Conservation (phyloP, 1,284 basidiomycete genomes). For the Sanghuangporus weigelae region DNA sequence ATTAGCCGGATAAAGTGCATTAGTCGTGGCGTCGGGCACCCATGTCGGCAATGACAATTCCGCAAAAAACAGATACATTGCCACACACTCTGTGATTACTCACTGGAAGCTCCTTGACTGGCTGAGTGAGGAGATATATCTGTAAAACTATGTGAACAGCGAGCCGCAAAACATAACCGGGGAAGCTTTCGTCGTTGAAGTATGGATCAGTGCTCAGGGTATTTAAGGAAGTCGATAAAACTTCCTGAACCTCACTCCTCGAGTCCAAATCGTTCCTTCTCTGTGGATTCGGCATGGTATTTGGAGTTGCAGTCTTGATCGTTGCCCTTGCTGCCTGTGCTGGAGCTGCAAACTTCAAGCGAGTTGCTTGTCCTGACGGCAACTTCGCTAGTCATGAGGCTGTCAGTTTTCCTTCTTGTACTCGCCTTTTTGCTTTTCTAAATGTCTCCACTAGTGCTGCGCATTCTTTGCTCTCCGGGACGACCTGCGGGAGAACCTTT, state of each 20-base stretch:
- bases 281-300: conserved; percentile 7
- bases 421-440: background rate
- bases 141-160: background rate
- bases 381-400: conserved; percentile 17
- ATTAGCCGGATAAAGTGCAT: background rate
- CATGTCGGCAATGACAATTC: background rate
- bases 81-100: background rate
- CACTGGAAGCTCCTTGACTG: conserved; percentile 1
- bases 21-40: background rate
- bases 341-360: conserved; percentile 15
- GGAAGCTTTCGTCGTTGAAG: background rate
- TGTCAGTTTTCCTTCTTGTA: conserved; percentile 1
- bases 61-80: background rate
- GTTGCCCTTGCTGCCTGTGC: conserved; percentile 13
- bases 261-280: conserved; percentile 1
- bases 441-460: no score
- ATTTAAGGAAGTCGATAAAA: background rate
- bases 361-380: conserved; percentile 20
- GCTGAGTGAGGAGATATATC: background rate
- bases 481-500: conserved; percentile 14
- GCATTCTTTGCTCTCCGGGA: background rate
- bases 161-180: background rate
- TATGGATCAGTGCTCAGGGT: background rate
- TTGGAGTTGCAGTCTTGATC: conserved; percentile 9
- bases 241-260: conserved; percentile 2